phyloP scores from a whole-genome alignment of 2,329 filamentous ascomycete species.

The Cercospora sojina region DNA sequence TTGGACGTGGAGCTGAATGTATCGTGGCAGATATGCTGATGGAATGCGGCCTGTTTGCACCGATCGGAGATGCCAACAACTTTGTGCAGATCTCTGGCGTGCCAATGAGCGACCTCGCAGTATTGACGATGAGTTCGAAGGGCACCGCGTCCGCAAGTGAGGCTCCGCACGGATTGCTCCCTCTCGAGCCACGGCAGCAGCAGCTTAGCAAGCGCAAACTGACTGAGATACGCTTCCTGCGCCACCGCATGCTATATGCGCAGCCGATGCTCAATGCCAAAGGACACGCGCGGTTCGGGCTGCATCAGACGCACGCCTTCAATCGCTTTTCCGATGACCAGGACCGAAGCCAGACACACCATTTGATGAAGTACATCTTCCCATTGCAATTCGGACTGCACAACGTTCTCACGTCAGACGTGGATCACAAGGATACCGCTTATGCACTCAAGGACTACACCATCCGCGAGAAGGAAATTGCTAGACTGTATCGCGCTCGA shows the following conservation, averaged over 20 bases:
- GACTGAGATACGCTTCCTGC: conserved; percentile 65
- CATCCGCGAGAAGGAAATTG: conserved; percentile 78
- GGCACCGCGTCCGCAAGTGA: not conserved
- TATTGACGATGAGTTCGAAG: not conserved
- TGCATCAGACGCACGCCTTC: conserved; percentile 79
- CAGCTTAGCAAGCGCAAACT: conserved; percentile 14
- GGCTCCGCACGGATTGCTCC: not conserved
- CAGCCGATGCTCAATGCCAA: conserved; percentile 68
- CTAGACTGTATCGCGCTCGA: conserved; percentile 9
- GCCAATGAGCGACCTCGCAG: conserved; percentile 53
- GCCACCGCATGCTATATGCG: conserved; percentile 84
- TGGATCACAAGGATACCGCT: conserved; percentile 64
- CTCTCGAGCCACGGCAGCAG: not conserved
- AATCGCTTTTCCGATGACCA: conserved; percentile 62
- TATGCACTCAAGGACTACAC: conserved; percentile 84
- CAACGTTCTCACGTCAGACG: conserved; percentile 79
- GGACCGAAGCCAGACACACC: conserved; percentile 58
- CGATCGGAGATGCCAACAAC: conserved; percentile 61
- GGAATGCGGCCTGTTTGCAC: conserved; percentile 72
- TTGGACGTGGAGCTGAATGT: conserved; percentile 72
- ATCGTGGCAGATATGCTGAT: conserved; percentile 77
- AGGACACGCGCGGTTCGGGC: conserved; percentile 68
- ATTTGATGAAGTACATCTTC: conserved; percentile 89
- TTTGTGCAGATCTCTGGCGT: conserved; percentile 77
- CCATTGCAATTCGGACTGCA: conserved; percentile 85